These are phyloP conservation scores for Cylindrodendrum hubeiense DNA, from an alignment of 2,329 filamentous ascomycete species.

Conservation along the genomic window DNA sequence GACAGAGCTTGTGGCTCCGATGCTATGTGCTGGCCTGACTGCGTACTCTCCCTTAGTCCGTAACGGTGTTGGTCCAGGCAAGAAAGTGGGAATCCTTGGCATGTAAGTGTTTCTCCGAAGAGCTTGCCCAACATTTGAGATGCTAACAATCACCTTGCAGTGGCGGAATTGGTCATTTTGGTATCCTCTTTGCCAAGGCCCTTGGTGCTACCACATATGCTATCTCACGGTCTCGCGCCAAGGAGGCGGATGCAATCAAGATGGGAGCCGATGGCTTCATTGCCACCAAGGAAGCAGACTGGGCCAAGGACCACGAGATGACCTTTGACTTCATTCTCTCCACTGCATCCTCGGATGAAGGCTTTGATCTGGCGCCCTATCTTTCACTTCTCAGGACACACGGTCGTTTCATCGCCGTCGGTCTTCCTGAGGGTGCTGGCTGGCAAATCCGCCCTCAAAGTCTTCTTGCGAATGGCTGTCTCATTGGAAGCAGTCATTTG, in stretches of 20 bases:
- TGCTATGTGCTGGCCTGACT: conserved; percentile 76
- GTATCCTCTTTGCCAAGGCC: conserved; percentile 72
- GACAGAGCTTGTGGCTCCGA: conserved; percentile 60
- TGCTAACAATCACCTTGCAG: conserved; percentile 48
- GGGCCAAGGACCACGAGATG: conserved; percentile 60
- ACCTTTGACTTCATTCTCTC: conserved; percentile 66
- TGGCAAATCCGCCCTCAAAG: conserved; percentile 62
- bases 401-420: conserved; percentile 73
- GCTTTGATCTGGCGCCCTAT: conserved; percentile 70
- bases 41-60: conserved; percentile 70
- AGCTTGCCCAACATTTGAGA: not conserved
- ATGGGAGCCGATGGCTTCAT: conserved; percentile 63
- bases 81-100: conserved; percentile 69
- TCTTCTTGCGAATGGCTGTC: conserved; percentile 66
- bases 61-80: conserved; percentile 72
- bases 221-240: conserved; percentile 63
- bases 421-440: conserved; percentile 66
- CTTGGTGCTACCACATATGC: conserved; percentile 69
- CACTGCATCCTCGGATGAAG: conserved; percentile 52
- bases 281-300: conserved; percentile 53
- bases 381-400: conserved; percentile 67
- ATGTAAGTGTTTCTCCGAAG: conserved; percentile 11
- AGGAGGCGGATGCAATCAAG: conserved; percentile 62
- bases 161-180: conserved; percentile 74
- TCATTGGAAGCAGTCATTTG: conserved; percentile 56